Percentiles rank a stretch among this genome's conserved stretches.
phyloP scores from a whole-genome alignment of 2,329 filamentous ascomycete species.

The Monosporascus sp. region DNA sequence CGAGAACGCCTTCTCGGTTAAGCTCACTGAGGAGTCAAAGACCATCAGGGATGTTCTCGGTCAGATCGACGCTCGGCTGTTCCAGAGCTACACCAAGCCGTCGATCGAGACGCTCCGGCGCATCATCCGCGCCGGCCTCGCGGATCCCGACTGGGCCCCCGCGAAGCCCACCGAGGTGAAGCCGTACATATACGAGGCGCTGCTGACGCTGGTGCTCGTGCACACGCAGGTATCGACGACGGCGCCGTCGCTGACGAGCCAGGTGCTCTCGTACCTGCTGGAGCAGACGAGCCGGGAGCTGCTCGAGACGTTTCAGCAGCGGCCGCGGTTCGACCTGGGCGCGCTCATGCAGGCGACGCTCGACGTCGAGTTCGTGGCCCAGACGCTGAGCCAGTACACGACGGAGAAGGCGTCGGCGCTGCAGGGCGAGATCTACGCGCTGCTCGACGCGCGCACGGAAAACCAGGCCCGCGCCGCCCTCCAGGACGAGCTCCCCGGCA shows the following conservation, averaged over 20 bases:
- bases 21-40: slow-evolving; percentile 88
- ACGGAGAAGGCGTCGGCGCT: slow-evolving; percentile 75
- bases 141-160: slow-evolving; percentile 67
- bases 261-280: slow-evolving; percentile 81
- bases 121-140: slow-evolving; percentile 71
- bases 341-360: slow-evolving; percentile 95
- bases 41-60: slow-evolving; percentile 85
- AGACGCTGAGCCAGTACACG: slow-evolving; percentile 86
- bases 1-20: slow-evolving; percentile 89
- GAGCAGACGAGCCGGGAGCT: slow-evolving; percentile 76
- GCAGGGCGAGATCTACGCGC: slow-evolving; percentile 88
- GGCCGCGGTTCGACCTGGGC: slow-evolving; percentile 66
- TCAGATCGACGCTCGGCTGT: slow-evolving; percentile 87
- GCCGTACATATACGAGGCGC: slow-evolving; percentile 83
- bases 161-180: slow-evolving; percentile 68
- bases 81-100: slow-evolving; percentile 85
- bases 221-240: slow-evolving; percentile 87
- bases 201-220: slow-evolving; percentile 81
- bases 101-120: slow-evolving; percentile 61
- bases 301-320: slow-evolving; percentile 69
- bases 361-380: slow-evolving; percentile 93
- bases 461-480: slow-evolving; percentile 75
- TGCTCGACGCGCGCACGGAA: slow-evolving; percentile 83
- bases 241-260: slow-evolving; percentile 67
- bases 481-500: slow-evolving; percentile 83